These are phyloP conservation scores for Fusarium citri DNA, from an alignment of 2,329 filamentous ascomycete genomes.

Conservation along the genomic window DNA sequence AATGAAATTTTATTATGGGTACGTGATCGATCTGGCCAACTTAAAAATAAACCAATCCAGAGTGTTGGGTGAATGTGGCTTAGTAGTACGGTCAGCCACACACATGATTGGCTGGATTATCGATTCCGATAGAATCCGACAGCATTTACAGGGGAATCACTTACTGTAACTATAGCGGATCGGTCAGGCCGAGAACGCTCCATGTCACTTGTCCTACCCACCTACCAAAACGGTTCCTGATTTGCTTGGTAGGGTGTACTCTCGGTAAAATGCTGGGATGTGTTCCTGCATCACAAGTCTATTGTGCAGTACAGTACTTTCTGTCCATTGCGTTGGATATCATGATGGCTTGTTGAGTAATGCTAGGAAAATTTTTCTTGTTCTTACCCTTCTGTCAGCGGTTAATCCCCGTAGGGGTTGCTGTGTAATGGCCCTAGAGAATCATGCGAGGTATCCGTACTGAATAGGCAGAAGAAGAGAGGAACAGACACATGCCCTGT, in stretches of 20 bases:
- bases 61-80: conserved; percentile 28
- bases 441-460: conserved; percentile 5
- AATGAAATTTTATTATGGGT: conserved; percentile 25
- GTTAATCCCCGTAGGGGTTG: conserved; percentile 10
- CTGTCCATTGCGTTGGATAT: neutral
- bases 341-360: neutral
- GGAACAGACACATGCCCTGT: conserved; percentile 29
- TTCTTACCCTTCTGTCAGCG: conserved; percentile 18
- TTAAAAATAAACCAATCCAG: conserved; percentile 9
- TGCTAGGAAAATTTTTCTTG: neutral
- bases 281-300: conserved; percentile 32
- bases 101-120: conserved; percentile 31
- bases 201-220: conserved; percentile 32
- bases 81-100: conserved; percentile 25
- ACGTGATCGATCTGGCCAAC: conserved; percentile 37
- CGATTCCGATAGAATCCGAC: conserved; percentile 32
- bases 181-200: conserved; percentile 39
- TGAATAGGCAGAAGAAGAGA: conserved; percentile 8
- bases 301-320: neutral
- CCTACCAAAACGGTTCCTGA: conserved; percentile 26
- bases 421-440: conserved; percentile 12
- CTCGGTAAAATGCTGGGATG: conserved; percentile 16
- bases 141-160: neutral
- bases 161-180: conserved; percentile 27
- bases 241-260: conserved; percentile 6